These are phyloP conservation scores for Rhazya stricta DNA, from an alignment of 257 asterid genomes.

Conservation along the genomic window DNA sequence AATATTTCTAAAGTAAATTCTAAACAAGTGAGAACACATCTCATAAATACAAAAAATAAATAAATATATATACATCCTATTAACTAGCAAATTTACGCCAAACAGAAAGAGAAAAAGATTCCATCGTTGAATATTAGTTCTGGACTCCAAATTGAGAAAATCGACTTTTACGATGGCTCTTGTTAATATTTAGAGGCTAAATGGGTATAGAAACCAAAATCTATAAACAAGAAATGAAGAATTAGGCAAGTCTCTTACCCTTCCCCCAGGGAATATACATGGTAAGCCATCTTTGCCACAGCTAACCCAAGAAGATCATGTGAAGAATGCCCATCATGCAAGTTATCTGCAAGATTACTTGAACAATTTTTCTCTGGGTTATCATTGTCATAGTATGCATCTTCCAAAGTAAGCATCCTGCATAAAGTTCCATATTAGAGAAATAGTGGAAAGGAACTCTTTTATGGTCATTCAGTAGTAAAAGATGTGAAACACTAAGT, in stretches of 20 bases:
- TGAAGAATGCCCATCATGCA: constrained; percentile 44
- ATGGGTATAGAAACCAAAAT: background rate
- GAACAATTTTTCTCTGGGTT: constrained; percentile 35
- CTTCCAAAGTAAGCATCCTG: constrained; percentile 92
- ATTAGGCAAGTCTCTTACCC: constrained; percentile 52
- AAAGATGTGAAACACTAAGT: background rate
- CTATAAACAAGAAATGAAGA: background rate
- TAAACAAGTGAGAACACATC: background rate
- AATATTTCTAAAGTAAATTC: no score
- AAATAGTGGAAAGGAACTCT: background rate
- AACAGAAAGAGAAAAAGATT: background rate
- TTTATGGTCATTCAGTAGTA: background rate
- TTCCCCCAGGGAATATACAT: constrained; percentile 85
- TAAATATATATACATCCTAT: background rate
- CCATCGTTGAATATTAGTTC: background rate
- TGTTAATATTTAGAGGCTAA: background rate
- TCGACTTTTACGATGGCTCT: background rate
- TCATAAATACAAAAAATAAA: background rate
- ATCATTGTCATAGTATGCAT: constrained; percentile 56
- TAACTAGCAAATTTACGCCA: background rate
- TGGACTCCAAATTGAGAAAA: background rate
- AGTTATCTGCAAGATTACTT: constrained; percentile 33
- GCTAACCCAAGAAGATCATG: constrained; percentile 78
- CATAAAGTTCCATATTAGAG: constrained; percentile 23
- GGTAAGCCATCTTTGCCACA: constrained; percentile 84